Evolutionary conservation across 2,329 filamentous ascomycete genomes (phyloP).

Genomic region (Fusarium nelsonii): DNA sequence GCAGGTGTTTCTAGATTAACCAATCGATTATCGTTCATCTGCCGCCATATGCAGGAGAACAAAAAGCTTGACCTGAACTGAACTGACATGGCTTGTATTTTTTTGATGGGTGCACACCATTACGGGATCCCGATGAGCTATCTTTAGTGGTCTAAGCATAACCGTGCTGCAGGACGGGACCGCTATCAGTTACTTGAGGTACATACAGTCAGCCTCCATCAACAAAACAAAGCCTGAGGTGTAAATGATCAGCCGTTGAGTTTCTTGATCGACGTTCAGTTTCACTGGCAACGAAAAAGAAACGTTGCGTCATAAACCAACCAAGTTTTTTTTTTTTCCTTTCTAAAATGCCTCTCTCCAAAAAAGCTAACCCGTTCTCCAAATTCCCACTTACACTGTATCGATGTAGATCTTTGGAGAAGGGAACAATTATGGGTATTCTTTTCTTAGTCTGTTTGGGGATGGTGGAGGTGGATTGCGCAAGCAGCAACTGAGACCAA

Average conservation of each 20-base stretch:
- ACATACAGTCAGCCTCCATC: background rate
- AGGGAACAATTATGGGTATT: background rate
- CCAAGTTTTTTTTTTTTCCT: constrained; percentile 8
- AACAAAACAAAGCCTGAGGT: background rate
- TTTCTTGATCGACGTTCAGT: background rate
- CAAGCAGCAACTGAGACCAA: constrained; percentile 33
- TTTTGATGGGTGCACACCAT: constrained; percentile 30
- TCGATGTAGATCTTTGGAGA: constrained; percentile 15
- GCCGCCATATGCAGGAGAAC: constrained; percentile 28
- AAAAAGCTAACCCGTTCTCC: background rate
- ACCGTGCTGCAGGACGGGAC: background rate
- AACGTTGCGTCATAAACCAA: constrained; percentile 29
- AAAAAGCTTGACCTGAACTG: constrained; percentile 18
- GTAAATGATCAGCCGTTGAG: constrained; percentile 5
- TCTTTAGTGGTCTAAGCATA: constrained; percentile 9
- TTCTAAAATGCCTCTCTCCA: background rate
- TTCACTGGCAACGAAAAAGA: constrained; percentile 11
- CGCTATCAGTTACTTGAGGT: background rate
- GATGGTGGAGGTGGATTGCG: constrained; percentile 39
- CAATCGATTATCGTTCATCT: constrained; percentile 21
- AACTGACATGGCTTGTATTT: constrained; percentile 1
- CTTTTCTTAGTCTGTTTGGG: constrained; percentile 23
- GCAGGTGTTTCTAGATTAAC: constrained; percentile 18
- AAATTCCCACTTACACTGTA: constrained; percentile 18
- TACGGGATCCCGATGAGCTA: background rate